phyloP scores from a whole-genome alignment of 1,284 basidiomycete genomes.

The Ceratobasidium sp. region DNA sequence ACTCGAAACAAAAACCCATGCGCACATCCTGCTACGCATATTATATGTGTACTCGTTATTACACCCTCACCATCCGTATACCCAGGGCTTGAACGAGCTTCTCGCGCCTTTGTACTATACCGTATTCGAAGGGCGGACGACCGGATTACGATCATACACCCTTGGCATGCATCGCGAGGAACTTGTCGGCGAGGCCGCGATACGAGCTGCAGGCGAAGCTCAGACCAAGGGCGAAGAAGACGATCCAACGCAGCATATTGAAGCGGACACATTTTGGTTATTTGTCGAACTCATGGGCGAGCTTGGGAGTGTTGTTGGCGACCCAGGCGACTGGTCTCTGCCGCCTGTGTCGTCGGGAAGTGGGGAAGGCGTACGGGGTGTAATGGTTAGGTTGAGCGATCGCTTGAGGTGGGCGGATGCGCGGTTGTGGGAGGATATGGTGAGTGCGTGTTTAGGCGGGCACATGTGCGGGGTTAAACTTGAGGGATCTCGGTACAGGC shows the following conservation, averaged over 20 bases:
- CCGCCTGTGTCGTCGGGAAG: conserved; percentile 30
- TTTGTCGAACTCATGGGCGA: conserved; percentile 75
- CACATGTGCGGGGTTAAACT: neutral
- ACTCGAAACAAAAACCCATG: conserved; percentile 50
- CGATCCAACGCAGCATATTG: conserved; percentile 67
- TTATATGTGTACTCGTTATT: conserved; percentile 51
- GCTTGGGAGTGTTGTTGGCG: conserved; percentile 44
- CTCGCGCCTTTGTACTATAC: conserved; percentile 52
- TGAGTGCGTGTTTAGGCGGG: conserved; percentile 51
- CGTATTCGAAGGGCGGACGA: conserved; percentile 34
- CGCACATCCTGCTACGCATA: conserved; percentile 52
- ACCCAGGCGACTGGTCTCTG: conserved; percentile 42
- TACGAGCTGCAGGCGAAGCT: neutral
- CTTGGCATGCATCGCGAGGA: conserved; percentile 25
- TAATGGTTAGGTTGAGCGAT: conserved; percentile 65
- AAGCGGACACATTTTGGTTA: conserved; percentile 81
- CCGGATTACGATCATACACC: conserved; percentile 20
- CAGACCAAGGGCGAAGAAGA: conserved; percentile 61
- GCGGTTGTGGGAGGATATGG: conserved; percentile 67
- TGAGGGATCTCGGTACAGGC: neutral
- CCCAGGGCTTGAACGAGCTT: conserved; percentile 51
- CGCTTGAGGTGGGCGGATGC: conserved; percentile 68
- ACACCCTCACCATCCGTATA: conserved; percentile 51
- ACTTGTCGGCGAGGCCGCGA: conserved; percentile 20
- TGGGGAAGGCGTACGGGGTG: conserved; percentile 43